A percentile compares a stretch with the other conserved stretches of the same genome.
These are phyloP conservation scores for Anacardium occidentale DNA, from an alignment of 345 rosid genomes.

Conservation along the genomic window DNA sequence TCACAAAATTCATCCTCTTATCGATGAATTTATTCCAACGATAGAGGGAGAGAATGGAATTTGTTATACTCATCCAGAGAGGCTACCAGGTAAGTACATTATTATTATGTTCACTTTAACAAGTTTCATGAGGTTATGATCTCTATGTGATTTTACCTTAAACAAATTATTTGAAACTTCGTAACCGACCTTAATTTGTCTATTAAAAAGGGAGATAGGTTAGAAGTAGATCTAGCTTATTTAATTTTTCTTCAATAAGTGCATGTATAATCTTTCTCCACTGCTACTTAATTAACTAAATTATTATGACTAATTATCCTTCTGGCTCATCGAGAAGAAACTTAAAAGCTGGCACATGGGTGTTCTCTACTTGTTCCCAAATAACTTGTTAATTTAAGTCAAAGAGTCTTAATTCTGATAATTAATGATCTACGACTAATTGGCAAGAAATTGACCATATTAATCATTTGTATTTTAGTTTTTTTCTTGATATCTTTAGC, in stretches of 20 bases:
- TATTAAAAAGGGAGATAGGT: background rate
- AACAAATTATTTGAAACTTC: too few relatives aligned
- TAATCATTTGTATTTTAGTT: too few relatives aligned
- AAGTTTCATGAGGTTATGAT: too few relatives aligned
- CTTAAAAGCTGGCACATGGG: background rate
- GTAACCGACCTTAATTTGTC: too few relatives aligned
- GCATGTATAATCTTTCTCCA: background rate
- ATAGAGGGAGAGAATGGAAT: slow-evolving; percentile 87
- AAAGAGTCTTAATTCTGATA: background rate
- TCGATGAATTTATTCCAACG: slow-evolving; percentile 83
- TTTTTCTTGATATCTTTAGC: background rate
- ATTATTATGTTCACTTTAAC: background rate
- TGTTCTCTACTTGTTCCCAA: too few relatives aligned
- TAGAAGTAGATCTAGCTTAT: background rate
- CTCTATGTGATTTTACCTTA: background rate
- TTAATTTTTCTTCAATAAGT: background rate
- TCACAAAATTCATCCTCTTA: slow-evolving; percentile 72
- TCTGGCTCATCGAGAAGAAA: background rate
- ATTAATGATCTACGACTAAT: slow-evolving; percentile 5
- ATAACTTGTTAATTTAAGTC: too few relatives aligned
- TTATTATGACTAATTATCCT: background rate
- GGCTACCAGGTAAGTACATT: slow-evolving; percentile 61
- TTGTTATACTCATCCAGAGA: slow-evolving; percentile 92
- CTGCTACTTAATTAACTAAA: background rate
- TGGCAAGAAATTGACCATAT: too few relatives aligned